Percentiles rank a stretch among this genome's conserved stretches.
phyloP scores from a whole-genome alignment of 345 rosid species.

The Euphorbia pulcherrima region DNA sequence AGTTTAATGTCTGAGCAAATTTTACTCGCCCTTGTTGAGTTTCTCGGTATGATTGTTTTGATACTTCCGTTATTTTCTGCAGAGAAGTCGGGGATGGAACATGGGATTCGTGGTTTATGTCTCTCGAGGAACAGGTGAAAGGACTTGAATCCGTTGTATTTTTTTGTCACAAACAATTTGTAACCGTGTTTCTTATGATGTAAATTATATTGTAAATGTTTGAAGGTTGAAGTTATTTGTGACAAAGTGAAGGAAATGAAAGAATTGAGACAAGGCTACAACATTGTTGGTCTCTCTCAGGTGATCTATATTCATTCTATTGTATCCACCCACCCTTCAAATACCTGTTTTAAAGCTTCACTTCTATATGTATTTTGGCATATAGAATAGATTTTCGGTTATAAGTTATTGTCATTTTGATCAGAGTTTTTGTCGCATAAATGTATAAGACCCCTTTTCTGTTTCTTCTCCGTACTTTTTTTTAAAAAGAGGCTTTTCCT shows the following conservation, averaged over 20 bases:
- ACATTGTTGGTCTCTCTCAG: constrained; percentile 91
- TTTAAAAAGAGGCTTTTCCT: too few relatives aligned
- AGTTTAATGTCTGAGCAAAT: background rate
- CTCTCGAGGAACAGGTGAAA: constrained; percentile 67
- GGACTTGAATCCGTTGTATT: background rate
- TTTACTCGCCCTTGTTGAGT: background rate
- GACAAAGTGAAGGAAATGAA: constrained; percentile 77
- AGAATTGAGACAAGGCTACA: constrained; percentile 73
- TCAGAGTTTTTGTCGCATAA: background rate
- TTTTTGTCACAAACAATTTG: constrained; percentile 4
- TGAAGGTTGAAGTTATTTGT: constrained; percentile 59
- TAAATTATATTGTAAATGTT: constrained; percentile 13
- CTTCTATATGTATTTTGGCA: background rate
- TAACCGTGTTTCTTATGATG: background rate
- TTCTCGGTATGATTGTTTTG: constrained; percentile 3
- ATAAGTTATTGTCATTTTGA: too few relatives aligned
- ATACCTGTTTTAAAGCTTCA: background rate
- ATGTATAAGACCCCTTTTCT: background rate
- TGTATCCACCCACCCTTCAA: background rate
- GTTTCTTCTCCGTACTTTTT: background rate
- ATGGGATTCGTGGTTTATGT: constrained; percentile 89
- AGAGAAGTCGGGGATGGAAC: constrained; percentile 87
- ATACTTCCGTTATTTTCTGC: constrained; percentile 21
- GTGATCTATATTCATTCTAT: constrained; percentile 28
- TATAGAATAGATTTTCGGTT: background rate